Evolutionary conservation across 2,329 filamentous ascomycete genomes (phyloP), one percentile per base, ranked within the genome.

Genomic region (Spiromastix sp.): DNA sequence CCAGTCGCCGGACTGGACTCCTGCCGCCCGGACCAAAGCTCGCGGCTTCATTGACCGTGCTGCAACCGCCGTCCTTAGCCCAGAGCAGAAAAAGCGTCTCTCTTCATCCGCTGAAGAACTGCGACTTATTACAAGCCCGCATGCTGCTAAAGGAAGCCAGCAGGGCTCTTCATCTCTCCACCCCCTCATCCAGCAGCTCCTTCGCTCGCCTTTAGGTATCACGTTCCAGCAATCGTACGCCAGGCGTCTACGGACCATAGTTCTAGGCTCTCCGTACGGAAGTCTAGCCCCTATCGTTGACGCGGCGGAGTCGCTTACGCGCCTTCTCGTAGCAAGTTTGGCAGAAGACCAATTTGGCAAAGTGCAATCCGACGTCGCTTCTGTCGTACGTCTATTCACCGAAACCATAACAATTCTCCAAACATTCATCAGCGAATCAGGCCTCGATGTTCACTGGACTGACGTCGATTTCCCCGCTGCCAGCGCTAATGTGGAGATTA

Each of bases 331-430:
- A 3, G 72, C 73, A 42, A 89, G 82, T 56, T 61, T 95, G 36
- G 65, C 67, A 3, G 87, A 96, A 57, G 89, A 96, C 54, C 71
- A 72, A 30, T 91, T 78, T 51, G 89, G 89, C 10, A 82, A 84
- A 47, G 89, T 93, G n/a, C 81, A 93, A 45, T 70, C 77, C 28
- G 83, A 91, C 44, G 77, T 96, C 2, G 75, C 82, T 1, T 63
- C 62, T 32, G 79, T 93, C 38, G 74, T 95, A 33, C 74, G 80
- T 30, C 74, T 77, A 1, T 74, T 93, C 41, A 87, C 84, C 0
- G 52, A 55, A 29, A 77, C 82, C 1, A 77, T 86, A 37, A 70
- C 65, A 36, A 76, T 76, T 45, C 63, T 94, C 3, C 80, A 93
- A 49, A 61, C 54, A 2, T 85, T 93, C 51, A 69, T 77, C 44